phyloP scores from a whole-genome alignment of 192 early-diverging fungal species.

The Allomyces arbusculus region DNA sequence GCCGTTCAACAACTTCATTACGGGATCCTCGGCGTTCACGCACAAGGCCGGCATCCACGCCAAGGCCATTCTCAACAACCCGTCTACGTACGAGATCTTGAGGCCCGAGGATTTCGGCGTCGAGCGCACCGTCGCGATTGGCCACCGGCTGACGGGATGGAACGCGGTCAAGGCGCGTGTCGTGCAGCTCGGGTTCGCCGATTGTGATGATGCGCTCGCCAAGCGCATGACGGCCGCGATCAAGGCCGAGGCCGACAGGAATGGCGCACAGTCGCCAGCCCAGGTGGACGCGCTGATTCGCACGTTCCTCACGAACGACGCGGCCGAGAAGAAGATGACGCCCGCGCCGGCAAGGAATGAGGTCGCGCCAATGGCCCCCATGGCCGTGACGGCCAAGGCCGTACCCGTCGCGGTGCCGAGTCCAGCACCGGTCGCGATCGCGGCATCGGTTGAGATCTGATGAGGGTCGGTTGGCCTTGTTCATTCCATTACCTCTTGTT shows the following conservation, averaged over 20 bases:
- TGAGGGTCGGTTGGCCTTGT: too few species aligned
- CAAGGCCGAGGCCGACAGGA: slow-evolving; percentile 75
- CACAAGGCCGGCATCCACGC: slow-evolving; percentile 99
- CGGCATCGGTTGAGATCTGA: too few species aligned
- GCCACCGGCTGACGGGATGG: slow-evolving; percentile 93
- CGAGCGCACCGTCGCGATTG: slow-evolving; percentile 92
- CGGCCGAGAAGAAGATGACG: too few species aligned
- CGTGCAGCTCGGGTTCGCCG: slow-evolving; percentile 62
- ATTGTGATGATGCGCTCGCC: slow-evolving; percentile 63
- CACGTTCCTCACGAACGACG: too few species aligned
- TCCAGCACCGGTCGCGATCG: too few species aligned
- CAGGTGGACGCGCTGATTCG: not conserved
- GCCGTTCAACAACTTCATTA: slow-evolving; percentile 99
- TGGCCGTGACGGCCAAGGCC: too few species aligned
- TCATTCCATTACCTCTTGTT: too few species aligned
- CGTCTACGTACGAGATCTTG: slow-evolving; percentile 92
- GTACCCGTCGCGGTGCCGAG: too few species aligned
- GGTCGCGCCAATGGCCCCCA: too few species aligned
- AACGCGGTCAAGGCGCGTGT: slow-evolving; percentile 98
- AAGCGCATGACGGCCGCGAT: slow-evolving; percentile 86
- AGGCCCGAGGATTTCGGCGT: slow-evolving; percentile 98
- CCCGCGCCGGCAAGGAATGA: too few species aligned
- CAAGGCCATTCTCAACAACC: slow-evolving; percentile 98
- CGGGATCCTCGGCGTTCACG: slow-evolving; percentile 95
- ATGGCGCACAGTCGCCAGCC: not conserved